These are phyloP conservation scores for Phytophthora ohioensis DNA, from an alignment of 352 stramenopile genomes.

Conservation along the genomic window DNA sequence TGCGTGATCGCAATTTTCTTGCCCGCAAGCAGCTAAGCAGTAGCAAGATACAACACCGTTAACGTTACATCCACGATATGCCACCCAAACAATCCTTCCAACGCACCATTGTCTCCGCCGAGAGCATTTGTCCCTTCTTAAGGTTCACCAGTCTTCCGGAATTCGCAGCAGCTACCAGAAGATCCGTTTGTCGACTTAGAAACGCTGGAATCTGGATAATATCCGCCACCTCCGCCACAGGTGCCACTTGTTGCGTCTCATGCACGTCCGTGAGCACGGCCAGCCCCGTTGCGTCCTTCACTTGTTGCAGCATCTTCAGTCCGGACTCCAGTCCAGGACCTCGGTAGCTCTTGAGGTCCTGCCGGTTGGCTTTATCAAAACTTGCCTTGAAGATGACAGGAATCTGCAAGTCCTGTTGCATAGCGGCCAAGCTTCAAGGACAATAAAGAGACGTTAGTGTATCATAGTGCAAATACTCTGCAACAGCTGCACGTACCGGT, in stretches of 20 bases:
- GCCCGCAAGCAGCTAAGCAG: conserved; percentile 67
- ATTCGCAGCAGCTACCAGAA: conserved; percentile 79
- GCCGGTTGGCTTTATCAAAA: conserved; percentile 92
- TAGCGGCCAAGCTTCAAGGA: conserved; percentile 51
- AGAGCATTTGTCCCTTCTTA: conserved; percentile 92
- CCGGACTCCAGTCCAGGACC: conserved; percentile 76
- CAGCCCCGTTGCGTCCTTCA: conserved; percentile 76
- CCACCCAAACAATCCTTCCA: not conserved
- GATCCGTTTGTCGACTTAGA: conserved; percentile 89
- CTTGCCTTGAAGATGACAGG: conserved; percentile 91
- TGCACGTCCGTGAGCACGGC: conserved; percentile 89
- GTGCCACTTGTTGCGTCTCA: conserved; percentile 81
- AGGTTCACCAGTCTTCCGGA: conserved; percentile 87
- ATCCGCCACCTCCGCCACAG: conserved; percentile 76
- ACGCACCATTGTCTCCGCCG: conserved; percentile 80
- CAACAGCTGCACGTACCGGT: conserved; percentile 45
- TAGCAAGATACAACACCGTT: conserved; percentile 6
- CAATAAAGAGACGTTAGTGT: conserved; percentile 1
- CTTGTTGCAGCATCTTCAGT: conserved; percentile 75
- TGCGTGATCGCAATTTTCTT: conserved; percentile 78
- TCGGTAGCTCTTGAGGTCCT: conserved; percentile 82
- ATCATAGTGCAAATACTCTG: not conserved
- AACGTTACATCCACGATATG: conserved; percentile 10
- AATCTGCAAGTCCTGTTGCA: conserved; percentile 71
- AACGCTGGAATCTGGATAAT: conserved; percentile 91